Evolutionary conservation across 495 filamentous ascomycete genomes (phyloP), one percentile per base, ranked within the genome.

Genomic region (Annulohypoxylon nitens): DNA sequence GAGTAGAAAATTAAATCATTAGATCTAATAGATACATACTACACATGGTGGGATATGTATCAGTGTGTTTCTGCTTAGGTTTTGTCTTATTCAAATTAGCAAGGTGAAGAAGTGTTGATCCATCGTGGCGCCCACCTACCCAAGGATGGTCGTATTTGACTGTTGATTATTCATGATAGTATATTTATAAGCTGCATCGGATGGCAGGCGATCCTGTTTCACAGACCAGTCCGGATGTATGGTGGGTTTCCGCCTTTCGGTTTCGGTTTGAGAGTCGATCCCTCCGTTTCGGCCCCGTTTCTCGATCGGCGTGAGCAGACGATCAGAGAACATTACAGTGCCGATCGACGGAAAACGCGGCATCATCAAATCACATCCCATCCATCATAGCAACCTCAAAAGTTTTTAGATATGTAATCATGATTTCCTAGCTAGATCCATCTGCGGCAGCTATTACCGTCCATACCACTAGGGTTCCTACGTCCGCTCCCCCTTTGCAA

Each of bases 381-480:
- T n/a, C n/a, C n/a, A n/a, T 36, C 41, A 67, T n/a, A 30, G 6
- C 16, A 14, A 36, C 34, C 36, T 58, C 58, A 45, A 39, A 61
- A 26, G 47, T 37, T 30, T 67, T 23, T 55, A 14, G 53, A 67
- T 48, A 14, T 45, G 67, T 48, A 70, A 67, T 54, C 34, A 36
- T 64, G 20, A 61, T 57, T 62, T 63, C 23, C 55, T 67, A 75
- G 58, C 54, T 70, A 75, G 67, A 64, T 67, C 64, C 59, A 62
- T 61, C 67, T 64, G 36, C 63, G 43, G 39, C 59, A 64, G 50
- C 62, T 30, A 75, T 70, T 64, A 70, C 71, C 50, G 45, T 54
- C 47, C 48, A 62, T 41, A 58, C 20, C 59, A 45, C 62, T 57
- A 67, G 25, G 53, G 51, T 43, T 25, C 64, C 59, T 34, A 20